phyloP scores from a whole-genome alignment of 257 asterid genomes.

The Misopates orontium region DNA sequence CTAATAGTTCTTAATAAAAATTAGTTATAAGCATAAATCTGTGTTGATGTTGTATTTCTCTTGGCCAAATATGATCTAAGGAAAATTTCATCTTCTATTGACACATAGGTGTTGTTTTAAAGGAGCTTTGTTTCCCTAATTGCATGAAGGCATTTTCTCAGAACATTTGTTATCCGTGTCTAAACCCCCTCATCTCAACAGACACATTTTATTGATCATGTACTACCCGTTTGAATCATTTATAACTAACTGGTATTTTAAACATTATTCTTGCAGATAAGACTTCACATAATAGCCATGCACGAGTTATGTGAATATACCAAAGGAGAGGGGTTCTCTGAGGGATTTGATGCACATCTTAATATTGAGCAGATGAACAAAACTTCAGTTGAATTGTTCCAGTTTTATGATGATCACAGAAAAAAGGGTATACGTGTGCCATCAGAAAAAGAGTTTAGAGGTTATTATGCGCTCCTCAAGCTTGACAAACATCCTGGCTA shows the following conservation, averaged over 20 bases:
- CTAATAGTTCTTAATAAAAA: background rate
- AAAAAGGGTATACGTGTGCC: conserved; percentile 76
- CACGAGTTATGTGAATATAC: conserved; percentile 95
- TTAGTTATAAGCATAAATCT: background rate
- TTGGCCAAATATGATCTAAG: background rate
- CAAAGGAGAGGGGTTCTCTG: conserved; percentile 96
- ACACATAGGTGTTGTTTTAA: conserved; percentile 11
- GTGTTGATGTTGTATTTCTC: background rate
- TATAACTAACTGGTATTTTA: conserved; percentile 21
- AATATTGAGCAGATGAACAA: conserved; percentile 99
- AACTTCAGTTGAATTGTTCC: conserved; percentile 93
- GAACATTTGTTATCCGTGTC: conserved; percentile 1
- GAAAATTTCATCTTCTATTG: background rate
- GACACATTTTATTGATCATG: conserved; percentile 9
- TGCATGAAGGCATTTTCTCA: background rate
- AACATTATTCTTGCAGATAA: conserved; percentile 60
- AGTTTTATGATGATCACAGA: conserved; percentile 89
- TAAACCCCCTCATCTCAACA: background rate
- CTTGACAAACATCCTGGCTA: conserved; percentile 99
- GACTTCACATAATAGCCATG: conserved; percentile 98
- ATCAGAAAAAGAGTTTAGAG: conserved; percentile 93
- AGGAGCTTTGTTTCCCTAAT: conserved; percentile 15
- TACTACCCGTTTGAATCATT: conserved; percentile 4
- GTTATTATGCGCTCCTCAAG: conserved; percentile 97
- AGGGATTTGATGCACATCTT: conserved; percentile 99